Base-by-base conservation (phyloP, 768 basidiomycete species). In the Podaxis sp. region DNA sequence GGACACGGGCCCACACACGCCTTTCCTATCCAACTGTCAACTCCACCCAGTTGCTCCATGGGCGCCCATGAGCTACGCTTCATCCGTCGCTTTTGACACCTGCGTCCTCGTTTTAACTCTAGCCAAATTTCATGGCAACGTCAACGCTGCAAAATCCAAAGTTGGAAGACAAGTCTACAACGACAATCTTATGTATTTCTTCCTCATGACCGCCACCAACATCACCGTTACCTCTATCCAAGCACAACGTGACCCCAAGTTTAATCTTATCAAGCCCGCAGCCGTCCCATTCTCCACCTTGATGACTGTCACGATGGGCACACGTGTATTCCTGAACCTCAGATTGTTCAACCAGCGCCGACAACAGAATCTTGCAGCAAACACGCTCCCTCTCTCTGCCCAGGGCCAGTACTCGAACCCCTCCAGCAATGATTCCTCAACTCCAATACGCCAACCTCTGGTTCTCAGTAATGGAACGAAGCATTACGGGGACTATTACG, bases 31-130 rank as follows among this genome's bases (percentile, higher is more conserved):
- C 12, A 60, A 60, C 17, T 60, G 58, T 37, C 48, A 38, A 22
- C 37, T 60, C 11, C 58, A 60, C 33, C 58, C 58, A 26, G 48
- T 51, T 33, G 58, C 50, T 1, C 58, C 58, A 12, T 60, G 58
- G 58, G 48, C 58, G 8, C 58, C 58, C 13, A 60, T 60, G 50
- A 60, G 58, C 49, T 60, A 51, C 30, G 58, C 58, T 38, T 60
- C 58, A 36, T 60, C 58, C 12, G 58, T 60, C 17, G 58, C 58
- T 17, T 60, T 51, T 12, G 58, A 60, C 30, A 60, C 49, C 26
- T 60, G 58, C n/a, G 58, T 60, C 36, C 50, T 60, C 15, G 24
- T 52, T 28, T 33, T 60, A 33, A 60, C 58, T 8, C 3, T 60
- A 3, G 58, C 58, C 36, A 49, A 37, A 26, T 60, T 60, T 28